Evolutionary conservation across 352 stramenopile species (phyloP).

Genomic region (Globisporangium barbulae): DNA sequence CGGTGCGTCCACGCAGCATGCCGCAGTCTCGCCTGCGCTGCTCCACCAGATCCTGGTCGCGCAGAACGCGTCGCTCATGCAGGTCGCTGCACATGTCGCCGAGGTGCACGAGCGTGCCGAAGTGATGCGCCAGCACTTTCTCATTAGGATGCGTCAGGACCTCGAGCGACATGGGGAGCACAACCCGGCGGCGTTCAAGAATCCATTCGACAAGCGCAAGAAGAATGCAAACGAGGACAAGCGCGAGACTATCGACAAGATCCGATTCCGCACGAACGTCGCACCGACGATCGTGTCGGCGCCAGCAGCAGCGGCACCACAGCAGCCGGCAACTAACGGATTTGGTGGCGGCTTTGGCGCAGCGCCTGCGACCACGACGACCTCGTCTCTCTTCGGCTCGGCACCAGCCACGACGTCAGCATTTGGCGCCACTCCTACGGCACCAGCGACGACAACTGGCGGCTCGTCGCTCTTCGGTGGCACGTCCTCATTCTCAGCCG

Average conservation of each 20-base stretch:
- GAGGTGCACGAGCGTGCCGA: constrained; percentile 77
- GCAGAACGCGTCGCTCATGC: constrained; percentile 79
- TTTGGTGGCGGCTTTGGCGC: constrained; percentile 9
- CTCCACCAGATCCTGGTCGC: constrained; percentile 72
- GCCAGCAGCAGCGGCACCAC: constrained; percentile 15
- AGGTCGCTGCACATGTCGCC: constrained; percentile 67
- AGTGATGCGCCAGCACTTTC: constrained; percentile 63
- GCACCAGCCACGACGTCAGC: constrained; percentile 19
- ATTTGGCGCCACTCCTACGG: constrained; percentile 28
- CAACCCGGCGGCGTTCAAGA: constrained; percentile 60
- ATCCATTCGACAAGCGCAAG: constrained; percentile 77
- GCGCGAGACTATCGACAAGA: constrained; percentile 62
- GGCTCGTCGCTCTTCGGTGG: constrained; percentile 19
- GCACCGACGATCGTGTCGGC: constrained; percentile 57
- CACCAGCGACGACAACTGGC: constrained; percentile 15
- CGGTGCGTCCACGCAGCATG: neutral
- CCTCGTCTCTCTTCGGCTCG: constrained; percentile 8
- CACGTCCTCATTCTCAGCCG: neutral
- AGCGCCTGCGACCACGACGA: neutral
- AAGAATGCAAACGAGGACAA: constrained; percentile 62
- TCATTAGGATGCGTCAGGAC: constrained; percentile 64
- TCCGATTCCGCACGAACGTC: constrained; percentile 75
- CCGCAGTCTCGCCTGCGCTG: constrained; percentile 27
- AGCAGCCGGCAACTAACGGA: constrained; percentile 5
- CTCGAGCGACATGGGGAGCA: constrained; percentile 54